phyloP scores from a whole-genome alignment of 176 grass and related monocot genomes.

The Cenchrus fungigraminus region DNA sequence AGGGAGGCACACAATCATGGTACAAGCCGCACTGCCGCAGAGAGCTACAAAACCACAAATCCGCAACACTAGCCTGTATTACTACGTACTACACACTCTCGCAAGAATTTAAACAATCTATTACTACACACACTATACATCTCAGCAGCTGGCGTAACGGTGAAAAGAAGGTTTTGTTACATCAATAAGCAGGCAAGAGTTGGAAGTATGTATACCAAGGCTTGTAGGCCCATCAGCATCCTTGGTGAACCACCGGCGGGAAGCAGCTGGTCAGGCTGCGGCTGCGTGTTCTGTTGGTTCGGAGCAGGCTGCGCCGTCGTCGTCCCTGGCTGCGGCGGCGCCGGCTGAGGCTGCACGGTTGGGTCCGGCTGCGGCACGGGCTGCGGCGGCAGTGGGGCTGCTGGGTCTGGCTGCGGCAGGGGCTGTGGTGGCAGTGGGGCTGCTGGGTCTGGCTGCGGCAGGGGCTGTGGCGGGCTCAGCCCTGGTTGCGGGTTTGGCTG shows the following conservation, averaged over 20 bases:
- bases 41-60: background rate
- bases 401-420: background rate
- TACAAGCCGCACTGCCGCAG: background rate
- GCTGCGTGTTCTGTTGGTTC: background rate
- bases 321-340: background rate
- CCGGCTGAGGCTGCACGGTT: no score
- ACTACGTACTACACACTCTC: background rate
- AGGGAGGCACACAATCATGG: background rate
- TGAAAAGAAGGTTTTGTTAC: background rate
- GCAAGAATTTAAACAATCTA: background rate
- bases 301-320: background rate
- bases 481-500: background rate
- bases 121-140: background rate
- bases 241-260: background rate
- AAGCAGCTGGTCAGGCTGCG: constrained; percentile 13
- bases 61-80: background rate
- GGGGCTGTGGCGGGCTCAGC: background rate
- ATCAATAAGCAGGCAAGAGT: background rate
- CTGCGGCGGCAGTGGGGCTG: background rate
- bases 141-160: background rate
- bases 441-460: background rate
- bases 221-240: background rate
- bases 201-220: background rate
- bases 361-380: background rate
- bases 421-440: background rate